A percentile compares a stretch with the other conserved stretches of the same genome.
phyloP scores from a whole-genome alignment of 2,329 filamentous ascomycete species.

The Neopestalotiopsis clavispora region DNA sequence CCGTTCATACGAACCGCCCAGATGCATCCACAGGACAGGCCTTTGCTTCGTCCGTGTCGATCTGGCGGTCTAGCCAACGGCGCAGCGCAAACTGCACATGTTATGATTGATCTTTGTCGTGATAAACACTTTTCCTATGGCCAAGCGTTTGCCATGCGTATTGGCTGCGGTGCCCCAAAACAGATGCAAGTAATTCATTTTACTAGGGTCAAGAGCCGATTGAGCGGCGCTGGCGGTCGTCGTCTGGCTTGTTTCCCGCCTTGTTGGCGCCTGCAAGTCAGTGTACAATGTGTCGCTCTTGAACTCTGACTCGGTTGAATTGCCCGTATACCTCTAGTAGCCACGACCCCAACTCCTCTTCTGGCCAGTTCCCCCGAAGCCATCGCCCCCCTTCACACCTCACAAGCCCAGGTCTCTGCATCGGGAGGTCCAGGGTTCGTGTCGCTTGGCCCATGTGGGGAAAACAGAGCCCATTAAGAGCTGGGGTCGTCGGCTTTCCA shows the following conservation, averaged over 20 bases:
- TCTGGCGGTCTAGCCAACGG: neutral
- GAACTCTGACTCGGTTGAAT: slow-evolving; percentile 5
- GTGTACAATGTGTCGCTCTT: neutral
- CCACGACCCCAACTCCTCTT: slow-evolving; percentile 13
- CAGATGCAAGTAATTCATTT: neutral
- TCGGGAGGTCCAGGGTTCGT: neutral
- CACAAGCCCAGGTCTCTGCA: neutral
- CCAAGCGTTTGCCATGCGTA: neutral
- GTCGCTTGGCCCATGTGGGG: slow-evolving; percentile 4
- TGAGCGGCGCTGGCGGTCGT: neutral
- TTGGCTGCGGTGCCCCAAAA: neutral
- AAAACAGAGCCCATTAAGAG: neutral
- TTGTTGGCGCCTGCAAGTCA: slow-evolving; percentile 10
- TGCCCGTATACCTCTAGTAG: slow-evolving; percentile 4
- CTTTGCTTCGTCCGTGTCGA: neutral
- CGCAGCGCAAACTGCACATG: neutral
- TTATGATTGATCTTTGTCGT: neutral
- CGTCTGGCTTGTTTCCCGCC: neutral
- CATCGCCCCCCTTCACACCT: neutral
- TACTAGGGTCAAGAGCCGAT: neutral
- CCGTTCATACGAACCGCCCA: neutral
- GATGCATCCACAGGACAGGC: neutral
- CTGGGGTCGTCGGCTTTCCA: slow-evolving; percentile 1
- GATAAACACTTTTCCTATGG: neutral
- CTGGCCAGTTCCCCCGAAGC: slow-evolving; percentile 15